Conservation (phyloP, 1,139 yeast genomes). For the Protomyces pachydermus region DNA sequence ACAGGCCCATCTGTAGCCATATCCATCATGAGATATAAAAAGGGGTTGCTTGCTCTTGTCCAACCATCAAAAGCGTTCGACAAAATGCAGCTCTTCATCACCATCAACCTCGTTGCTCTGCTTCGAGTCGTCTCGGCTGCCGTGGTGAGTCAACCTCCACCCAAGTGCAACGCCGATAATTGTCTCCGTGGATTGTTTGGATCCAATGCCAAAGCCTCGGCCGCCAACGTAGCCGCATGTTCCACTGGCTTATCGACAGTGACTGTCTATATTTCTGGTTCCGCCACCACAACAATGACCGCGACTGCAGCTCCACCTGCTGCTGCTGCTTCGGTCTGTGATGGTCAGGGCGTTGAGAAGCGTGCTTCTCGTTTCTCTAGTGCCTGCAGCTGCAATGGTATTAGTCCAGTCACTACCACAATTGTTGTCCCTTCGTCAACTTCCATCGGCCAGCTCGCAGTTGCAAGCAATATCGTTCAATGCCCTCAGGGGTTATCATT, state of each 20-base stretch:
- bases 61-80: too few relatives aligned
- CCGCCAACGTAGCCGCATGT: not conserved
- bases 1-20: too few relatives aligned
- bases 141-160: not conserved
- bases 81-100: not conserved
- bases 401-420: not conserved
- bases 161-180: not conserved
- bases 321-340: not conserved
- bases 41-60: too few relatives aligned
- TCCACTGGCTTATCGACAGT: not conserved
- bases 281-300: not conserved
- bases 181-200: not conserved
- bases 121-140: not conserved
- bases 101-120: not conserved
- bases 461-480: too few relatives aligned
- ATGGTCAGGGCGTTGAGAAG: not conserved
- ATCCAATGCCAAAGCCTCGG: not conserved
- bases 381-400: not conserved
- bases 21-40: too few relatives aligned
- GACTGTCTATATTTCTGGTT: not conserved
- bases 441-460: too few relatives aligned
- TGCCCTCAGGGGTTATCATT: not conserved
- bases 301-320: not conserved
- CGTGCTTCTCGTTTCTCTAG: not conserved
- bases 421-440: not conserved